phyloP scores from a whole-genome alignment of 2,329 filamentous ascomycete species.

The Colletotrichum caudatum region DNA sequence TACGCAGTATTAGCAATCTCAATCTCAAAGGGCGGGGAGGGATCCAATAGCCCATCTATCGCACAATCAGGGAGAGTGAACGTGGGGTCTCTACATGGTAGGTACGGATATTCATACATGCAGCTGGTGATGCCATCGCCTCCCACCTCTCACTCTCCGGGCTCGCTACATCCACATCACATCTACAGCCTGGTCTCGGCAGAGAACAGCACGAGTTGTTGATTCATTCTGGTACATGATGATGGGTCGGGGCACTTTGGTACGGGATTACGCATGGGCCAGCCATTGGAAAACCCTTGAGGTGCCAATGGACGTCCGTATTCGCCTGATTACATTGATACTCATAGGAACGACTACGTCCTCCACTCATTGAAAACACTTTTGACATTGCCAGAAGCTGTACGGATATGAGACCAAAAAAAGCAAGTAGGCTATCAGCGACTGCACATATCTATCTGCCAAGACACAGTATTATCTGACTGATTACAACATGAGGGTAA shows the following conservation, averaged over 20 bases:
- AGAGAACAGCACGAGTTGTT: not conserved
- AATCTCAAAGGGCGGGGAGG: constrained; percentile 17
- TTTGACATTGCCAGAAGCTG: not conserved
- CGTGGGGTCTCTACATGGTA: constrained; percentile 28
- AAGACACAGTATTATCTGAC: not conserved
- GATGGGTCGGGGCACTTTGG: not conserved
- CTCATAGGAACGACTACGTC: not conserved
- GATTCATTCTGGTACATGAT: not conserved
- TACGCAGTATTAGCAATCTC: not conserved
- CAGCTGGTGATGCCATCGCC: not conserved
- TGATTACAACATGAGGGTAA: not conserved
- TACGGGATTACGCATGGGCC: not conserved
- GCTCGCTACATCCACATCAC: not conserved
- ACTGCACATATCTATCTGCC: not conserved
- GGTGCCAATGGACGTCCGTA: not conserved
- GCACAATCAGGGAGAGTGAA: constrained; percentile 9
- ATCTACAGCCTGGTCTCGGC: not conserved
- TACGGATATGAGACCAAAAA: not conserved
- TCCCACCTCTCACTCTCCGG: not conserved
- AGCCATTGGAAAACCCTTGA: no score
- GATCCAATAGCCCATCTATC: constrained; percentile 5
- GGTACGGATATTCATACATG: no score
- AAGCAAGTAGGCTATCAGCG: not conserved
- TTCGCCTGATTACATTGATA: not conserved
- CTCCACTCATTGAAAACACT: not conserved